Base-by-base conservation (phyloP, 129 eudicot species). In the Flaveria brownii region DNA sequence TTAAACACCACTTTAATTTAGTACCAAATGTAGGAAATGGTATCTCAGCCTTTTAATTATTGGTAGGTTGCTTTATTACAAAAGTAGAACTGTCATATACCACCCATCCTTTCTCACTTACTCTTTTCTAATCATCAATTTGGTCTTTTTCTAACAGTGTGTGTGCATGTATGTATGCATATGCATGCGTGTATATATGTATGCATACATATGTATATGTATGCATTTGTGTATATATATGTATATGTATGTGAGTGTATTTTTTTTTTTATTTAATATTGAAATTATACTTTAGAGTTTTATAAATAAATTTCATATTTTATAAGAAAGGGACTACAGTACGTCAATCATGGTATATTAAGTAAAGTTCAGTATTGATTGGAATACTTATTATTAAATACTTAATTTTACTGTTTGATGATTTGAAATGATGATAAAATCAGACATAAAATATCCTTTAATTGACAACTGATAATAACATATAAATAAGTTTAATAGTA, bases 61-160 rank as follows among this genome's bases (percentile, higher is more conserved):
- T 72, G 72, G 72, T 54, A 63, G 26, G 49, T 66, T 49, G 73
- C 78, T 72, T 79, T 79, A 61, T 47, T 65, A 68, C 51, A 77
- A 67, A 74, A 74, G 80, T 74, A 73, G 70, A 74, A 80, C 69
- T 73, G 74, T 66, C 75, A 73, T 69, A 68, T 74, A 68, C 83
- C 75, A 82, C 69, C 73, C 52, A 80, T 80, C 70, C 43, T 80
- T 80, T 66, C 84, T 64, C 60, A 66, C 39, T 56, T 67, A 56
- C 83, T 65, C 61, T 73, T 62, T 66, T 68, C 18, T 54, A 39
- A 55, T 64, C 79, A 80, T 73, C 70, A 52, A 23, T 64, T 56
- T 73, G 28, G 66, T 16, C 17, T 60, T 60, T 60, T 23, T 65
- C 2, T 33, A 33, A 17, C 52, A 22, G 11, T 67, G 5, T 36